A percentile compares a stretch with the other conserved stretches of the same genome.
phyloP scores from a whole-genome alignment of 441 rosid genomes.

The Populus hybrid region DNA sequence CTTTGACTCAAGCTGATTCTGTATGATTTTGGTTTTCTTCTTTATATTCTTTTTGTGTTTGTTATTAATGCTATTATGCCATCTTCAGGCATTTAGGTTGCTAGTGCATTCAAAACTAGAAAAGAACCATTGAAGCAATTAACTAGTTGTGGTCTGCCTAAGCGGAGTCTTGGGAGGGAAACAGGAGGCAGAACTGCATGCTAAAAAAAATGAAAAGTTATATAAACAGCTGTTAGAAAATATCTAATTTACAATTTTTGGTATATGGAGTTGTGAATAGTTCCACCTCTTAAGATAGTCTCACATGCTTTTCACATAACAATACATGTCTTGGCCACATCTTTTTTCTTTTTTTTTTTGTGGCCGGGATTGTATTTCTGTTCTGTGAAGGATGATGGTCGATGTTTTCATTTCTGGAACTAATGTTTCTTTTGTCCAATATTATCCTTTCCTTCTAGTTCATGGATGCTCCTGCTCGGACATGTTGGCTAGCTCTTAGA shows the following conservation, averaged over 20 bases:
- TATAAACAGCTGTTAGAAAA: neutral
- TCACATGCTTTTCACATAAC: neutral
- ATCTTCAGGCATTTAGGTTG: neutral
- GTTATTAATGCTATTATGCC: neutral
- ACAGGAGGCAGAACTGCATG: neutral
- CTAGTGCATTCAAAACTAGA: neutral
- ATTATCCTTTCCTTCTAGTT: constrained; percentile 43
- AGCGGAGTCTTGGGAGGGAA: neutral
- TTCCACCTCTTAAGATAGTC: neutral
- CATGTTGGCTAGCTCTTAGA: constrained; percentile 84
- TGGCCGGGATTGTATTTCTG: neutral
- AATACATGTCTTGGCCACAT: neutral
- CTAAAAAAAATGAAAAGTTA: neutral
- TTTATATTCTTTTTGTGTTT: neutral
- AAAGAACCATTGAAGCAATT: neutral
- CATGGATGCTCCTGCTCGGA: constrained; percentile 86
- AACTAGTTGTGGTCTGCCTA: neutral
- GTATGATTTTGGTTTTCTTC: neutral
- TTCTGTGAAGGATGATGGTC: constrained; percentile 1
- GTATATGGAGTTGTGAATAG: neutral
- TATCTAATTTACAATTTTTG: neutral
- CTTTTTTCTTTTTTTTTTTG: neutral
- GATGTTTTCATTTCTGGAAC: neutral
- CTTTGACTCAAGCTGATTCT: constrained; percentile 18
- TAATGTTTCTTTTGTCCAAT: constrained; percentile 3